Evolutionary conservation across 2,329 filamentous ascomycete genomes (phyloP).

Genomic region (Pseudogymnoascus sp.): DNA sequence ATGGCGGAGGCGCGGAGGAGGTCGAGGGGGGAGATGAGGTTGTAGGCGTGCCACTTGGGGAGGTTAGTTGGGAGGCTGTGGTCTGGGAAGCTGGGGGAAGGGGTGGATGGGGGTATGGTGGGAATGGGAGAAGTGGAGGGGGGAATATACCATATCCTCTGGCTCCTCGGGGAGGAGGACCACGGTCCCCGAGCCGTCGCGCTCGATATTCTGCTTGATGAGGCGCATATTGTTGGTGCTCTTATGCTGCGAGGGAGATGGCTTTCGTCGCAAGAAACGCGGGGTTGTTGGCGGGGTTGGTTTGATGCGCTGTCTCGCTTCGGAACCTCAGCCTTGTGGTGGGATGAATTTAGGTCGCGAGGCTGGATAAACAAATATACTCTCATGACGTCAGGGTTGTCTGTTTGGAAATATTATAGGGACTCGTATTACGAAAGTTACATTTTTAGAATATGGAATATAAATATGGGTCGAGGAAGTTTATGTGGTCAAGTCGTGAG

Average conservation of each 20-base stretch:
- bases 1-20: constrained; percentile 57
- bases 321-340: neutral
- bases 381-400: neutral
- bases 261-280: neutral
- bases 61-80: constrained; percentile 10
- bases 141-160: constrained; percentile 57
- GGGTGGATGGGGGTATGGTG: neutral
- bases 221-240: constrained; percentile 45
- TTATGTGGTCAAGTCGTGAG: neutral
- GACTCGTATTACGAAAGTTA: neutral
- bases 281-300: neutral
- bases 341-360: neutral
- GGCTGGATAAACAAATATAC: neutral
- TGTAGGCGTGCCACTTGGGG: constrained; percentile 62
- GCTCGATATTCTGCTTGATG: constrained; percentile 58
- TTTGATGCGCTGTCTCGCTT: neutral
- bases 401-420: neutral
- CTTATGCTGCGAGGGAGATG: neutral
- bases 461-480: neutral
- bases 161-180: constrained; percentile 63
- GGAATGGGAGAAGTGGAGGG: neutral
- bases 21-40: constrained; percentile 59
- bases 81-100: neutral
- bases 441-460: neutral
- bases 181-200: constrained; percentile 55